Evolutionary conservation across 2,329 filamentous ascomycete species (phyloP).

Genomic region (Exophiala alcalophila): DNA sequence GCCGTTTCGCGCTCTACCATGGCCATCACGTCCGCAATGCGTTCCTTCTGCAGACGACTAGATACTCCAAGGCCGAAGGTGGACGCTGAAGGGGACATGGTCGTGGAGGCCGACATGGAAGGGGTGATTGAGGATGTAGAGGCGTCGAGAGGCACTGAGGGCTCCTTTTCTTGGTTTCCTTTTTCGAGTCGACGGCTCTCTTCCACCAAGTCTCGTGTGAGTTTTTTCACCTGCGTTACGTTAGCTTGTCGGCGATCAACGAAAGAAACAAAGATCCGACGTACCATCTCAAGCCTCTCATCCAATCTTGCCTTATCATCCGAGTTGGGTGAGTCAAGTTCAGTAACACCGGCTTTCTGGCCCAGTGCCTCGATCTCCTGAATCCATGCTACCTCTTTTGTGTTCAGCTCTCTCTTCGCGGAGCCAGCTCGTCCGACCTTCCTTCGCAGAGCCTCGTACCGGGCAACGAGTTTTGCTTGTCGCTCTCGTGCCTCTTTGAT

Average conservation of each 20-base stretch:
- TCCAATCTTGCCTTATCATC: conserved; percentile 32
- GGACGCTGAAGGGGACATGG: conserved; percentile 1
- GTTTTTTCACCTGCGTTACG: conserved; percentile 39
- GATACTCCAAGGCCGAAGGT: conserved; percentile 16
- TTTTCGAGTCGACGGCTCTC: conserved; percentile 38
- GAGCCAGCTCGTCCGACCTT: conserved; percentile 39
- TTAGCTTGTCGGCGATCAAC: conserved; percentile 1
- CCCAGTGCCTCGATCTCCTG: conserved; percentile 43
- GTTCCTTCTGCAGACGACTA: conserved; percentile 43
- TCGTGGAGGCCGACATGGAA: conserved; percentile 17
- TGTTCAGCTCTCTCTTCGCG: conserved; percentile 45
- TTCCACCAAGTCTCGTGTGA: conserved; percentile 38
- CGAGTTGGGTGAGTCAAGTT: no score
- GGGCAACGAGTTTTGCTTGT: conserved; percentile 40
- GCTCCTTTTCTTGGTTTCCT: conserved; percentile 29
- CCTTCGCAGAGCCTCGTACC: conserved; percentile 45
- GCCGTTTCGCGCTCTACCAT: conserved; percentile 49
- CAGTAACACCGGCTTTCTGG: conserved; percentile 36
- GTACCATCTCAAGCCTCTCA: conserved; percentile 42
- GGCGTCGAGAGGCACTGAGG: conserved; percentile 6
- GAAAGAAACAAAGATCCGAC: conserved; percentile 18
- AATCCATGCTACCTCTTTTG: conserved; percentile 47
- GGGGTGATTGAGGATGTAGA: conserved; percentile 16
- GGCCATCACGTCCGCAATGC: conserved; percentile 47
- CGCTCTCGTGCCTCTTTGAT: conserved; percentile 40